These are phyloP conservation scores for Adenanthera pavonina DNA, from an alignment of 306 rosid genomes.

Conservation along the genomic window DNA sequence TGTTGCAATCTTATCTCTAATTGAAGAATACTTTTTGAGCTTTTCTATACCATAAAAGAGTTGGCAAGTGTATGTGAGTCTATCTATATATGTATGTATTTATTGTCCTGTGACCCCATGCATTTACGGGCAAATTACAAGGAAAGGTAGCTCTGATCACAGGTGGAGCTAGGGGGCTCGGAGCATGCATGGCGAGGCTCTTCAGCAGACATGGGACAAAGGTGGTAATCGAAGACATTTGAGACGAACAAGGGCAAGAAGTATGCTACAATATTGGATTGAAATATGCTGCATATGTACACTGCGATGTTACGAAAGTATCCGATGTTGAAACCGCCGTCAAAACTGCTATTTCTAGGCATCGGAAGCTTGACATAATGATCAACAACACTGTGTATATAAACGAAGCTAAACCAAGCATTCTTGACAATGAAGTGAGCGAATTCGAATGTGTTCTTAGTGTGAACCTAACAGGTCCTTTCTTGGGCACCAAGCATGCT, in stretches of 20 bases:
- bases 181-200: conserved; percentile 41
- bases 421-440: conserved; percentile 19
- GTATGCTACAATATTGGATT: conserved; percentile 9
- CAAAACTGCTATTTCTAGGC: conserved; percentile 17
- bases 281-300: not conserved
- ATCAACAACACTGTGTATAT: conserved; percentile 46
- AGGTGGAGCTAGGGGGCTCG: conserved; percentile 44
- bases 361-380: conserved; percentile 60
- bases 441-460: conserved; percentile 32
- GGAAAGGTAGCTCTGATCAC: not conserved
- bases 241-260: conserved; percentile 32
- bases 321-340: conserved; percentile 30
- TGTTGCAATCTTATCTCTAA: too few relatives aligned
- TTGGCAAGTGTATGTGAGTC: too few relatives aligned
- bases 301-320: conserved; percentile 49
- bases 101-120: too few relatives aligned
- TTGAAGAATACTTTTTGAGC: too few relatives aligned
- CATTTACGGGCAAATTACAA: not conserved
- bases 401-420: conserved; percentile 32
- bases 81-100: too few relatives aligned
- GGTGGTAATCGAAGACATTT: conserved; percentile 41
- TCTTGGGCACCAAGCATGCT: conserved; percentile 44
- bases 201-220: conserved; percentile 47
- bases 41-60: too few relatives aligned
- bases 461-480: conserved; percentile 40